Conservation (phyloP, 2,329 filamentous ascomycete species). For the Fusarium sp. region DNA sequence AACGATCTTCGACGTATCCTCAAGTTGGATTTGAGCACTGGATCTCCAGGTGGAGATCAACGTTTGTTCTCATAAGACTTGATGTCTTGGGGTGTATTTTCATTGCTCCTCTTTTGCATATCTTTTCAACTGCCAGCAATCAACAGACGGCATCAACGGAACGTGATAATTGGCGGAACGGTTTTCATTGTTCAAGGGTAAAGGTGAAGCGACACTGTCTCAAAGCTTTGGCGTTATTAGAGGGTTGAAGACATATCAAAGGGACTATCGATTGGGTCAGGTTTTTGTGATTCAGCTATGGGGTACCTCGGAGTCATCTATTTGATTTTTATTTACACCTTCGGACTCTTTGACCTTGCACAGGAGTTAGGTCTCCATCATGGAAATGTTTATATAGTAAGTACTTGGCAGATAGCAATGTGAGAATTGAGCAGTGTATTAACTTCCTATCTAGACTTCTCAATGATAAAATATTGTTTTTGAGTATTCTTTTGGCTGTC, state of each 20-base stretch:
- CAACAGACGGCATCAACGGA: slow-evolving; percentile 34
- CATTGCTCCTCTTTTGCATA: slow-evolving; percentile 37
- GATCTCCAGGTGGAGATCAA: slow-evolving; percentile 36
- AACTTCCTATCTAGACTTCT: not conserved
- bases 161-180: slow-evolving; percentile 27
- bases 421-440: not conserved
- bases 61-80: slow-evolving; percentile 43
- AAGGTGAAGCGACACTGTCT: slow-evolving; percentile 23
- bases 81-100: slow-evolving; percentile 22
- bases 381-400: slow-evolving; percentile 26
- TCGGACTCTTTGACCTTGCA: slow-evolving; percentile 8
- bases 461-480: not conserved
- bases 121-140: slow-evolving; percentile 39
- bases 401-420: not conserved
- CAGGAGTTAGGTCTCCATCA: slow-evolving; percentile 11
- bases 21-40: slow-evolving; percentile 54
- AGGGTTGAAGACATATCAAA: slow-evolving; percentile 33
- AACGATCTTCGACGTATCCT: slow-evolving; percentile 65
- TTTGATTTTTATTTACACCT: slow-evolving; percentile 29
- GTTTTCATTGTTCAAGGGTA: slow-evolving; percentile 19
- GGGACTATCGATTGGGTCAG: slow-evolving; percentile 29
- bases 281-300: slow-evolving; percentile 34
- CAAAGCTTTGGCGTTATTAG: slow-evolving; percentile 39
- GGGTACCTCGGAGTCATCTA: slow-evolving; percentile 35
- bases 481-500: no score